phyloP scores from a whole-genome alignment of 2,329 filamentous ascomycete genomes.

The Myotisia sp. region DNA sequence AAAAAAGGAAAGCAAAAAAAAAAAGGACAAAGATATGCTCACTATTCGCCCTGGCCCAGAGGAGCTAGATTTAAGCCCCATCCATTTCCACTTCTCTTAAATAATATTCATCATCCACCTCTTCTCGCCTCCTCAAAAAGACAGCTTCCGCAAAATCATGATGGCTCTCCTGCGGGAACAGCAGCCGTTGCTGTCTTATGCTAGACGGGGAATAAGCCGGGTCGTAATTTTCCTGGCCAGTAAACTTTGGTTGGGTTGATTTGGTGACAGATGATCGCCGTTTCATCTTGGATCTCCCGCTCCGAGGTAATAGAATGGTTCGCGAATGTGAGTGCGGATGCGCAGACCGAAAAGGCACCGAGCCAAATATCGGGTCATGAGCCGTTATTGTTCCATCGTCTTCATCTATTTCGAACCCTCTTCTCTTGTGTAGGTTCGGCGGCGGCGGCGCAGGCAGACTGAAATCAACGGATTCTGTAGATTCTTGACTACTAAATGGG shows the following conservation, averaged over 20 bases:
- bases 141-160: constrained; percentile 32
- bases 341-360: neutral
- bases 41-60: too few species aligned
- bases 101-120: constrained; percentile 22
- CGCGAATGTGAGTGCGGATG: constrained; percentile 11
- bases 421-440: constrained; percentile 29
- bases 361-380: constrained; percentile 16
- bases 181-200: too few species aligned
- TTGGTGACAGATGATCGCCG: constrained; percentile 8
- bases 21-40: too few species aligned
- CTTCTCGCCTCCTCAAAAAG: constrained; percentile 31
- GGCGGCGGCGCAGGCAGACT: constrained; percentile 21
- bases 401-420: constrained; percentile 25
- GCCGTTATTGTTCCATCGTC: constrained; percentile 21
- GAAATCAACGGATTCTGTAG: constrained; percentile 15
- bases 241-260: constrained; percentile 12
- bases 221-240: constrained; percentile 11
- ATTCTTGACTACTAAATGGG: constrained; percentile 29
- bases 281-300: constrained; percentile 16
- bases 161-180: too few species aligned
- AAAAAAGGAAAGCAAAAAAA: too few species aligned
- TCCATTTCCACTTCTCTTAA: constrained; percentile 20
- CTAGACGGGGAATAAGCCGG: constrained; percentile 8
- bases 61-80: constrained; percentile 19
- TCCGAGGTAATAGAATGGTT: constrained; percentile 21